Base-by-base conservation (phyloP, 352 stramenopile species). In the Phytophthora pistaciae region DNA sequence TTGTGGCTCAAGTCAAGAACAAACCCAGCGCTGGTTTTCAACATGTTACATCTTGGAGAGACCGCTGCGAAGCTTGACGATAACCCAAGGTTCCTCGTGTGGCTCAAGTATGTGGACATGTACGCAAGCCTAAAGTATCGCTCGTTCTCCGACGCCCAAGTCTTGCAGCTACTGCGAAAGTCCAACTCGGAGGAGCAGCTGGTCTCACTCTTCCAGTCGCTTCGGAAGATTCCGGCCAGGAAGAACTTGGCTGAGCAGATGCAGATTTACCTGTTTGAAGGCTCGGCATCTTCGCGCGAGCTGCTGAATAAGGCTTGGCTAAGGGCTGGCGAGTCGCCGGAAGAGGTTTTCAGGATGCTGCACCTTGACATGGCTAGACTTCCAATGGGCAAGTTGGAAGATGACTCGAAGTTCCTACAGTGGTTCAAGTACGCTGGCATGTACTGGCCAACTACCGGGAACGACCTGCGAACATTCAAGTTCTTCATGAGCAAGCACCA, bases 181-280 rank as follows among this genome's bases (percentile, higher is more conserved):
- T 36, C 21, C 31, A 40, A 38, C 18, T 21, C 55, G 20, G 55
- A 60, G 16, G n/a, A n/a, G n/a, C 8, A 64, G n/a, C 20, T 66
- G 16, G 33, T 66, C 11, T 6, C 21, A 5, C 16, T 66, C 16
- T 33, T 59, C 16, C 60, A 66, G 9, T 66, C 60, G 9, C 31
- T 66, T 21, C 10, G 46, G 21, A 42, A 38, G 25, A 20, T 38
- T 11, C 33, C 33, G 0, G 21, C 9, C n/a, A 64, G 56, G 33
- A 60, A 56, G 21, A 5, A 27, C 8, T 36, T 25, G 16, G 60
- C 49, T 49, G 49, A 67, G 5, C 13, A 13, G 16, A 59, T 60
- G 36, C 60, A 67, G 36, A 36, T 10, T n/a, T 13, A 57, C 18
- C 13, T 66, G 31, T 52, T 58, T 21, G 13, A 18, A 20, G 0